Base-by-base conservation (phyloP, 371 early-diverging fungal genomes). In the Agmasoma carcini region DNA sequence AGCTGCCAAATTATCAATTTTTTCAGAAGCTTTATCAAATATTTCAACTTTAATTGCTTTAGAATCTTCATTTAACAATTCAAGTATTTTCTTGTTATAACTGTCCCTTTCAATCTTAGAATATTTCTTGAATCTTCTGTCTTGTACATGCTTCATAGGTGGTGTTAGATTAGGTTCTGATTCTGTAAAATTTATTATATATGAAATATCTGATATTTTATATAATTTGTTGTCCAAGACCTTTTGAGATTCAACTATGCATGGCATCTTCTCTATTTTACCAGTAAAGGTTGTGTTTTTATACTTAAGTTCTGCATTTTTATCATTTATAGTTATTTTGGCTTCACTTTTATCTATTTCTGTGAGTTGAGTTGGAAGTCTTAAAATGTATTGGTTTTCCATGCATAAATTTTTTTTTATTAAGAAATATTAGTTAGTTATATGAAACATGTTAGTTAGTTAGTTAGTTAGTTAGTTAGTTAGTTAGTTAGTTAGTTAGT, bases 201-300 rank as follows among this genome's bases (percentile, higher is more conserved):
- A 57, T 9, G 73, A 68, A 22, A 71, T 63, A 33, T 94, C 94
- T 9, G 86, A 87, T n/a, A 90, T 81, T 74, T 96, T 96, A 68
- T 85, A 86, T 61, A 88, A 79, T 65, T 88, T 88, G 53, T 83
- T 83, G 61, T 94, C 90, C 3, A 85, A 71, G 0, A 90, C 88
- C 68, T 90, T 87, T 59, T 90, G 90, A 4, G 90, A 80, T 73
- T 96, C 95, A 20, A 88, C 82, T 55, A 96, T 85, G 0, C 85
- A 87, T 11, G 97, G 97, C 54, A 93, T 69, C 72, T 88, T 90
- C 2, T 89, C 85, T 25, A 92, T 44, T 19, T 55, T 48, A 1
- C 59, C 58, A 19, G 53, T 55, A 50, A 61, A 69, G 29, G 15
- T 52, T 37, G 48, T 40, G 23, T 39, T 31, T 39, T 55, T 55